Evolutionary conservation across 192 early-diverging fungal species (phyloP).

Genomic region (Paraglomus brasilianum): DNA sequence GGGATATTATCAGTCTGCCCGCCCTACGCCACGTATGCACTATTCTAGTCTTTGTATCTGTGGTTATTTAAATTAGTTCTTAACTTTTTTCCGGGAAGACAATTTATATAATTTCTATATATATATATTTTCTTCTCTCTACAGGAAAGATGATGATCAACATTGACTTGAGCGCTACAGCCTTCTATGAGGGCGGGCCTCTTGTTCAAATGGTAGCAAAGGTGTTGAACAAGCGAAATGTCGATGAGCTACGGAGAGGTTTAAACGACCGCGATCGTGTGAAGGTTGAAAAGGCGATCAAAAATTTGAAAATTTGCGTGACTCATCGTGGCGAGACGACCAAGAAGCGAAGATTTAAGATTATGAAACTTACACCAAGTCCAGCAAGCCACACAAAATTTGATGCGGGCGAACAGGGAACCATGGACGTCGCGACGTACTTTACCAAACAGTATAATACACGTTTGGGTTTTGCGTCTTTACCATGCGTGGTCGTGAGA

Average conservation of each 20-base stretch:
- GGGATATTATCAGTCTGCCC: slow-evolving; percentile 88
- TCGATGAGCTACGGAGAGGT: slow-evolving; percentile 50
- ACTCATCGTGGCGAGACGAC: slow-evolving; percentile 64
- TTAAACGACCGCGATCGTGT: slow-evolving; percentile 44
- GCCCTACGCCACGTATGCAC: slow-evolving; percentile 65
- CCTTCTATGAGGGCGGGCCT: slow-evolving; percentile 64
- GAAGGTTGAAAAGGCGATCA: slow-evolving; percentile 53
- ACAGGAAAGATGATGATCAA: slow-evolving; percentile 66
- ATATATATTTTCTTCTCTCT: slow-evolving; percentile 5
- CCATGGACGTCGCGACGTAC: slow-evolving; percentile 73
- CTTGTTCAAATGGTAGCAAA: slow-evolving; percentile 70
- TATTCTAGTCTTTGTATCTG: too few relatives aligned
- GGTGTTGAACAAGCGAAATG: slow-evolving; percentile 54
- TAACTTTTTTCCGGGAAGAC: neutral
- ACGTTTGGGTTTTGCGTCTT: slow-evolving; percentile 67
- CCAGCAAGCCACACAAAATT: slow-evolving; percentile 75
- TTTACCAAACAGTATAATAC: slow-evolving; percentile 74
- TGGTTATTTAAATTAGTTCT: neutral
- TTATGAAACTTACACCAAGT: slow-evolving; percentile 63
- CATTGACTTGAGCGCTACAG: slow-evolving; percentile 68
- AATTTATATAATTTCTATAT: slow-evolving; percentile 12
- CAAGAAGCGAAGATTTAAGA: slow-evolving; percentile 66
- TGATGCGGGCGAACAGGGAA: slow-evolving; percentile 48
- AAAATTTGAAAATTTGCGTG: slow-evolving; percentile 53
- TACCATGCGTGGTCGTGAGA: slow-evolving; percentile 80